A percentile compares a stretch with the other conserved stretches of the same genome.
Conservation (phyloP, 805 yeast genomes). For the Pachysolen tannophilus region DNA sequence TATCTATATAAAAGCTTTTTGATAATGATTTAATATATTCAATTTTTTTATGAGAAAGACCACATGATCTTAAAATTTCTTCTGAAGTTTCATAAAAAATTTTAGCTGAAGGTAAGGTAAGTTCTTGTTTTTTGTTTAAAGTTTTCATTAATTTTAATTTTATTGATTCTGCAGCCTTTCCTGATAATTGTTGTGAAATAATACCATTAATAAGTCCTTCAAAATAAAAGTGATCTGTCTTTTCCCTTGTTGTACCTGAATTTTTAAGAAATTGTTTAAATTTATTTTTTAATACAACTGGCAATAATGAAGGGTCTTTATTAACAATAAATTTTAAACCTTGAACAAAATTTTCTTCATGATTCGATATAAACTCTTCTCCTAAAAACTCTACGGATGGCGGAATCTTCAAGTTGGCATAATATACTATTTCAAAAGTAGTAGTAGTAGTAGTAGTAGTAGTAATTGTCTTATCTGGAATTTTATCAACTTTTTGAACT, state of each 20-base stretch:
- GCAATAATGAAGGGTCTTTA: conserved; percentile 18
- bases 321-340: conserved; percentile 17
- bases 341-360: conserved; percentile 15
- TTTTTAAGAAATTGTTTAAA: conserved; percentile 11
- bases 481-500: too few species aligned
- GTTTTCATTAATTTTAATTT: conserved; percentile 33
- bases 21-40: conserved; percentile 54
- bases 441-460: too few species aligned
- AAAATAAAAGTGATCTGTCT: conserved; percentile 25
- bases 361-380: conserved; percentile 8
- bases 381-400: not conserved
- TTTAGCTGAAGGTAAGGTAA: conserved; percentile 52
- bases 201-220: conserved; percentile 38
- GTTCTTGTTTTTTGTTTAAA: conserved; percentile 21
- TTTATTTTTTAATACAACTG: conserved; percentile 6
- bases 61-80: conserved; percentile 51
- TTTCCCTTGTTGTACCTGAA: not conserved
- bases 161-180: conserved; percentile 71
- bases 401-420: conserved; percentile 7
- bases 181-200: conserved; percentile 70
- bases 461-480: not conserved
- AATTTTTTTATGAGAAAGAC: conserved; percentile 62
- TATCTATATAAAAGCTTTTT: conserved; percentile 38
- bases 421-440: conserved; percentile 13
- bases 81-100: conserved; percentile 30